These are phyloP conservation scores for Guillardia theta DNA, from an alignment of 78 protist genomes.

Conservation along the genomic window DNA sequence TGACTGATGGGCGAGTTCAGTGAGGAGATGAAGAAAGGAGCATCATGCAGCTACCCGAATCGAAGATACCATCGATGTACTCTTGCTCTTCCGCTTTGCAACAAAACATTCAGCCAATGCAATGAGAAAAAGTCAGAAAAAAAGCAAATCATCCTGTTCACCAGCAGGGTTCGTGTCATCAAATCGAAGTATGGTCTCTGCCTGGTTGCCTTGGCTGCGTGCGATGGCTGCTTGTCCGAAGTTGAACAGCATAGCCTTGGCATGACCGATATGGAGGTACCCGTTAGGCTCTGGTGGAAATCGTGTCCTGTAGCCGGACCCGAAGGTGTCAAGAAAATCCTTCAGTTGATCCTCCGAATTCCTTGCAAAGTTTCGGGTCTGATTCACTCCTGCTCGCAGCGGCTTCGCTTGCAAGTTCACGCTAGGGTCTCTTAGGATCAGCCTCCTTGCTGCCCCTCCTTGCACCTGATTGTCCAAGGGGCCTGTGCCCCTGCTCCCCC, in stretches of 20 bases:
- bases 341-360: not conserved
- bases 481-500: too few species aligned
- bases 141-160: not conserved
- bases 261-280: constrained; percentile 11
- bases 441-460: too few species aligned
- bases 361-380: not conserved
- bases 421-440: too few species aligned
- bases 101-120: not conserved
- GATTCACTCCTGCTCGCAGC: not conserved
- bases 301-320: not conserved
- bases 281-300: constrained; percentile 33
- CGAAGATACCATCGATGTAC: constrained; percentile 85
- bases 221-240: not conserved
- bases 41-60: too few species aligned
- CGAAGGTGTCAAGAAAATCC: not conserved
- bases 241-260: not conserved
- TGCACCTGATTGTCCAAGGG: too few species aligned
- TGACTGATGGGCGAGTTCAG: too few species aligned
- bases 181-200: constrained; percentile 78
- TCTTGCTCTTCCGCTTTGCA: constrained; percentile 75
- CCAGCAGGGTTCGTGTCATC: constrained; percentile 99
- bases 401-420: constrained; percentile 35
- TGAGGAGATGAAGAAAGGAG: too few species aligned
- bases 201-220: not conserved
- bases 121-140: not conserved